Evolutionary conservation across 345 rosid species (phyloP).

Genomic region (Eucalyptus decipiens): DNA sequence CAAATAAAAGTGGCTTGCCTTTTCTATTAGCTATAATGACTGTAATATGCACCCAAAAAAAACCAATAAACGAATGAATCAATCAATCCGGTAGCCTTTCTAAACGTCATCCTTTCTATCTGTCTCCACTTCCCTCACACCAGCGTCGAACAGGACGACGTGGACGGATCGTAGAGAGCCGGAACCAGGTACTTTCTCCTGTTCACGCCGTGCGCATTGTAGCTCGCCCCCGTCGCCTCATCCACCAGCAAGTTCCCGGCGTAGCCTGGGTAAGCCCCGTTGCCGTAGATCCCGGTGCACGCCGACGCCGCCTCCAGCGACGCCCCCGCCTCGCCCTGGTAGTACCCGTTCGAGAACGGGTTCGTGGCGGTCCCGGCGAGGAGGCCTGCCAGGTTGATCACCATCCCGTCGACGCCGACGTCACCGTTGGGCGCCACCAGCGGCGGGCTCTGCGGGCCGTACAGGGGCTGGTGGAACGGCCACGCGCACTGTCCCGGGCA

Average conservation of each 20-base stretch:
- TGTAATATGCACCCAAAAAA: not conserved
- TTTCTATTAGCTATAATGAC: not conserved
- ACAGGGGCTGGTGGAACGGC: slow-evolving; percentile 80
- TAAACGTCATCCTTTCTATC: not conserved
- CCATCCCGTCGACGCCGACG: slow-evolving; percentile 72
- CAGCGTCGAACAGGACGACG: slow-evolving; percentile 41
- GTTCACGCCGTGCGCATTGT: slow-evolving; percentile 54
- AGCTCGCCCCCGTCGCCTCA: slow-evolving; percentile 59
- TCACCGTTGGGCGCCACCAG: slow-evolving; percentile 66
- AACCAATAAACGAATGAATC: not conserved
- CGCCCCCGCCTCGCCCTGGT: slow-evolving; percentile 53
- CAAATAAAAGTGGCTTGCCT: not conserved
- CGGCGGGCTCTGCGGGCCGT: slow-evolving; percentile 63
- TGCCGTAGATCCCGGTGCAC: slow-evolving; percentile 59
- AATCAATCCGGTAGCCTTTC: not conserved
- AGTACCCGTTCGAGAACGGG: slow-evolving; percentile 69
- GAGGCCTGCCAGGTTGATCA: slow-evolving; percentile 58
- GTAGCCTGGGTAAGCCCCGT: slow-evolving; percentile 84
- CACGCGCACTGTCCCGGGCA: slow-evolving; percentile 89
- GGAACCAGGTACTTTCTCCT: slow-evolving; percentile 75
- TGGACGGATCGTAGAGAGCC: slow-evolving; percentile 59
- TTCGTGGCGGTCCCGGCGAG: slow-evolving; percentile 75
- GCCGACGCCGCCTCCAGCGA: slow-evolving; percentile 79
- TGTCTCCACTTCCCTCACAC: slow-evolving; percentile 6
- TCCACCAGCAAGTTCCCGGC: slow-evolving; percentile 57